phyloP scores from a whole-genome alignment of 768 basidiomycete genomes.

The Panus rudis region DNA sequence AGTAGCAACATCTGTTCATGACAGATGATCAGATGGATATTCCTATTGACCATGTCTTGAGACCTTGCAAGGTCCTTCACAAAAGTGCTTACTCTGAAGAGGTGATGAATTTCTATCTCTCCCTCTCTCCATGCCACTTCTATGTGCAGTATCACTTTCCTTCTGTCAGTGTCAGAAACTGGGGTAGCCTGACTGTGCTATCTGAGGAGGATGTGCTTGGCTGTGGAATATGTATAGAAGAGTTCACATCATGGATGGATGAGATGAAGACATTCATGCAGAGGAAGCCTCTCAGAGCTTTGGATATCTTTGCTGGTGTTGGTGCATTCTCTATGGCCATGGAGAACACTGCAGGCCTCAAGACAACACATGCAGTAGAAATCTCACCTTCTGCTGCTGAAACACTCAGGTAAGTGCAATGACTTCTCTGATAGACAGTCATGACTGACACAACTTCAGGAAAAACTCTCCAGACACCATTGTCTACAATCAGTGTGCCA shows the following conservation, averaged over 20 bases:
- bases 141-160: slow-evolving; percentile 48
- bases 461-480: slow-evolving; percentile 43
- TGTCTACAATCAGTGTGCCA: slow-evolving; percentile 70
- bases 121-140: slow-evolving; percentile 50
- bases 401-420: slow-evolving; percentile 47
- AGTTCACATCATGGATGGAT: slow-evolving; percentile 25
- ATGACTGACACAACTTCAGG: slow-evolving; percentile 25
- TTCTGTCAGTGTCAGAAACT: slow-evolving; percentile 28
- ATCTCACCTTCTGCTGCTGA: slow-evolving; percentile 68
- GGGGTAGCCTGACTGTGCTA: slow-evolving; percentile 31
- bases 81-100: slow-evolving; percentile 16
- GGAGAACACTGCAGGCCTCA: slow-evolving; percentile 45
- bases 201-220: slow-evolving; percentile 31
- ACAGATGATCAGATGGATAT: slow-evolving; percentile 40
- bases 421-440: neutral
- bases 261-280: slow-evolving; percentile 29
- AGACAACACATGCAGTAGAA: slow-evolving; percentile 62
- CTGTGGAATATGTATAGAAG: slow-evolving; percentile 38
- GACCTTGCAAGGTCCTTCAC: slow-evolving; percentile 42
- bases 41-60: slow-evolving; percentile 34
- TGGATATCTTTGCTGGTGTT: slow-evolving; percentile 38
- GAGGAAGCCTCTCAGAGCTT: slow-evolving; percentile 21
- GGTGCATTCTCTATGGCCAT: slow-evolving; percentile 62
- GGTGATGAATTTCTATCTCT: slow-evolving; percentile 38
- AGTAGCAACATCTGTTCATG: slow-evolving; percentile 54